Conservation (phyloP, 306 rosid genomes). For the Astragalus membranaceus region DNA sequence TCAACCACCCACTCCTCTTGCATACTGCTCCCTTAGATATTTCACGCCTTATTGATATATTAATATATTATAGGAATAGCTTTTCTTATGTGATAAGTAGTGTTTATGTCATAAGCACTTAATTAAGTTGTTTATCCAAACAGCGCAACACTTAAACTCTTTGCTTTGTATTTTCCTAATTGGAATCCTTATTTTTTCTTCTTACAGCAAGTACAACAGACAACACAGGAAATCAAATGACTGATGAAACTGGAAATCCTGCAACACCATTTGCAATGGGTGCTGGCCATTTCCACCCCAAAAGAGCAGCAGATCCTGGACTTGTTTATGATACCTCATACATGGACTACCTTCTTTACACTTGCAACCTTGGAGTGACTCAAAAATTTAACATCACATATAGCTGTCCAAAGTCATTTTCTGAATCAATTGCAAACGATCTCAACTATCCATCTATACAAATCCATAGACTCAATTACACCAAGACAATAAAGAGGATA, state of each 20-base stretch:
- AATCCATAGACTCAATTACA: conserved; percentile 44
- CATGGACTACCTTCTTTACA: conserved; percentile 60
- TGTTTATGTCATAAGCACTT: no score
- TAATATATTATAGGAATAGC: no score
- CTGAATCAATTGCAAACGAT: conserved; percentile 29
- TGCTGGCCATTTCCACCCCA: conserved; percentile 73
- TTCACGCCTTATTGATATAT: no score
- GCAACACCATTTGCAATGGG: conserved; percentile 81
- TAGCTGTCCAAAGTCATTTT: conserved; percentile 41
- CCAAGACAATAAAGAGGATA: conserved; percentile 41
- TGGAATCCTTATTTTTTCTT: background rate
- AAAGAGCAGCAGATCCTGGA: conserved; percentile 69
- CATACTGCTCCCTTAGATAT: no score
- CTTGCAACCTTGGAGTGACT: conserved; percentile 37
- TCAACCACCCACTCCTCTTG: background rate
- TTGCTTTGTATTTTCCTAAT: background rate
- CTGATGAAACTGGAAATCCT: conserved; percentile 46
- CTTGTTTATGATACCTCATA: conserved; percentile 78
- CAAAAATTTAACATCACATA: conserved; percentile 19
- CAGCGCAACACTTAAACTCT: no score
- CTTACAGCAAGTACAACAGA: conserved; percentile 49
- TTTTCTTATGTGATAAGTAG: no score
- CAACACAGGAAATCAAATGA: conserved; percentile 52
- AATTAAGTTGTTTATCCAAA: no score
- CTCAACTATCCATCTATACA: conserved; percentile 88